A percentile compares a stretch with the other conserved stretches of the same genome.
These are phyloP conservation scores for Trametes sanguinea DNA, from an alignment of 768 basidiomycete genomes.

Conservation along the genomic window DNA sequence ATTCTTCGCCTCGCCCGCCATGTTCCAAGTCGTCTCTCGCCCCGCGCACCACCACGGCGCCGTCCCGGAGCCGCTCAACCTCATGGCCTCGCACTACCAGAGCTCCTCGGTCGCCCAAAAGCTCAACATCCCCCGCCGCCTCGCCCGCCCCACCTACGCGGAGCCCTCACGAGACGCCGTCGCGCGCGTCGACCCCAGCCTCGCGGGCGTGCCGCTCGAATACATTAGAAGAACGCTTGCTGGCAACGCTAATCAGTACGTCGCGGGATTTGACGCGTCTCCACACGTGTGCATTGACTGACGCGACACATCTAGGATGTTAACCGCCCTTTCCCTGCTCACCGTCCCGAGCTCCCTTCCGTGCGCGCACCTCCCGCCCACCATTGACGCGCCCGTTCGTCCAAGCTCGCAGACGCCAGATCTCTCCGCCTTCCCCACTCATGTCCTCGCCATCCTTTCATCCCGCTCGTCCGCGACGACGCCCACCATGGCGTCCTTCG, in stretches of 20 bases:
- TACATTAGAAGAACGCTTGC: constrained; percentile 52
- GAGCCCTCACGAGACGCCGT: constrained; percentile 64
- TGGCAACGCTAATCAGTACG: constrained; percentile 31
- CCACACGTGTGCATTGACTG: not conserved
- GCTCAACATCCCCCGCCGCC: constrained; percentile 77
- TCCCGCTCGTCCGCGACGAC: constrained; percentile 33
- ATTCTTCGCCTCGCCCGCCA: constrained; percentile 12
- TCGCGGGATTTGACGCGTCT: not conserved
- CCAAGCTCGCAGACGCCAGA: constrained; percentile 26
- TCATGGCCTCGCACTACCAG: constrained; percentile 25
- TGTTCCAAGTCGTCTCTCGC: constrained; percentile 35
- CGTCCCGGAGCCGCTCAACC: constrained; percentile 25
- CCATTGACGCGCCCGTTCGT: constrained; percentile 31
- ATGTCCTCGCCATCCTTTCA: constrained; percentile 29
- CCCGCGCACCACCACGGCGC: constrained; percentile 27
- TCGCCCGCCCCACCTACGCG: constrained; percentile 62
- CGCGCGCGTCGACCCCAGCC: constrained; percentile 52
- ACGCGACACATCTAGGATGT: constrained; percentile 22
- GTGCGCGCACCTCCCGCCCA: constrained; percentile 29
- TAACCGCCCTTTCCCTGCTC: constrained; percentile 29
- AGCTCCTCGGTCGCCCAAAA: constrained; percentile 25
- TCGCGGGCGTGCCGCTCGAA: constrained; percentile 60
- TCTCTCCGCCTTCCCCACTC: constrained; percentile 9
- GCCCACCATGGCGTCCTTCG: constrained; percentile 32
- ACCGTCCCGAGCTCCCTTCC: constrained; percentile 32